Base-by-base conservation (phyloP, 768 basidiomycete species). In the Saitozyma sp. region DNA sequence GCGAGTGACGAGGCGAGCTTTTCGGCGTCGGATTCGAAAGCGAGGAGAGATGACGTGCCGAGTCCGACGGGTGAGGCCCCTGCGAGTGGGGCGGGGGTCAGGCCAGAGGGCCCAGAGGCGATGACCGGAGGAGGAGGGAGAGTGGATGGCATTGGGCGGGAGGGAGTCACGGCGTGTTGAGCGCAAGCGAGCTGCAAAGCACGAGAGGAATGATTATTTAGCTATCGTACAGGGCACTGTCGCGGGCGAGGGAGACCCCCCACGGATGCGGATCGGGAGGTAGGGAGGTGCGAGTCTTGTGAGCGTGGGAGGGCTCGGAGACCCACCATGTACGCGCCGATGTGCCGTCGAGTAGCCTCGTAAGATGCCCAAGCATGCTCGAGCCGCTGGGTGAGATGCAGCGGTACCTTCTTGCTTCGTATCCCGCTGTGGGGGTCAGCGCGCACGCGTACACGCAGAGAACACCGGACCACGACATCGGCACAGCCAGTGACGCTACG, bases 321-420 rank as follows among this genome's bases (percentile, higher is more conserved):
- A 53, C 65, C 4, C 43, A 66, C 65, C 58, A 66, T 61, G 40
- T 62, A 66, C 17, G 39, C 14, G 29, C 63, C 65, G 40, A 66
- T 54, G 52, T 66, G 65, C 8, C 62, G 37, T 5, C 65, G 56
- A 9, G 58, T 46, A 17, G 61, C 46, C 17, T 62, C 51, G 54
- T 66, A 66, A 10, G 29, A 9, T 8, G 48, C 20, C 65, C 65
- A 66, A 45, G 65, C 48, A 11, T 13, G 11, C 10, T 60, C 52
- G 0, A 66, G 42, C 10, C 58, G 38, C 39, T 50, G 40, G 19
- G 43, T 19, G 16, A 67, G 58, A 50, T 67, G 58, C 13, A 51
- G 17, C 8, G 59, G 59, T 3, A 43, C 50, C 9, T 49, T 29
- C 13, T 56, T 49, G 17, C 13, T 50, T 37, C 46, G n/a, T 6